Evolutionary conservation across 2,329 filamentous ascomycete species (phyloP).

Genomic region (Metarhizium album): DNA sequence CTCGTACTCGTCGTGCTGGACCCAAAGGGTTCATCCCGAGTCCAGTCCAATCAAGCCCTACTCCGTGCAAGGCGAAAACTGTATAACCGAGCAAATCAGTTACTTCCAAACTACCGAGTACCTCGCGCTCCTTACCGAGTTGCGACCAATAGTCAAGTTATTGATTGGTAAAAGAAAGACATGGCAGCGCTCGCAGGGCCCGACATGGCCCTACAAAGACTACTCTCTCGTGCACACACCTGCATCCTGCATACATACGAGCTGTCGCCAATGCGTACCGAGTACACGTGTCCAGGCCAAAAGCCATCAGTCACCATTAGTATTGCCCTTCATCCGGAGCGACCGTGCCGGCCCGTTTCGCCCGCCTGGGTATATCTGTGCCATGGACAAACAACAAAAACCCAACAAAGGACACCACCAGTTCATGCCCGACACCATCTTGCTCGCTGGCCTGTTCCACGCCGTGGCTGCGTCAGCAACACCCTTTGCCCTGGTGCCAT

Average conservation of each 20-base stretch:
- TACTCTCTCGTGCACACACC: not conserved
- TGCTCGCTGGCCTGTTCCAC: not conserved
- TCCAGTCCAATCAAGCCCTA: too few relatives aligned
- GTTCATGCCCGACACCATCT: not conserved
- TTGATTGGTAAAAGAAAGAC: not conserved
- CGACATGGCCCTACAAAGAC: not conserved
- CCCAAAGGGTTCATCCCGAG: too few relatives aligned
- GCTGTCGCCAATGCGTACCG: not conserved
- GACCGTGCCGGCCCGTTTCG: not conserved
- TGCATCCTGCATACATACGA: not conserved
- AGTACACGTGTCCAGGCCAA: not conserved
- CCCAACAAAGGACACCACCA: not conserved
- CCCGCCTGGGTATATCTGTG: conserved; percentile 2
- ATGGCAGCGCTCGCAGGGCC: not conserved
- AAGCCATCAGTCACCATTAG: too few relatives aligned
- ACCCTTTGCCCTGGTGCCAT: not conserved
- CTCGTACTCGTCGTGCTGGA: too few relatives aligned
- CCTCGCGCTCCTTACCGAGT: too few relatives aligned
- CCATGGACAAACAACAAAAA: not conserved
- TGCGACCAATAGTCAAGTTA: not conserved
- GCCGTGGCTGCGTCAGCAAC: not conserved
- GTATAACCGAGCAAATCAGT: too few relatives aligned
- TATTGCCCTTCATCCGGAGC: not conserved
- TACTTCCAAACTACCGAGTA: too few relatives aligned
- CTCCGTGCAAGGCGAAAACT: too few relatives aligned